phyloP scores from a whole-genome alignment of 768 basidiomycete genomes.

The Pleurotus djamor region DNA sequence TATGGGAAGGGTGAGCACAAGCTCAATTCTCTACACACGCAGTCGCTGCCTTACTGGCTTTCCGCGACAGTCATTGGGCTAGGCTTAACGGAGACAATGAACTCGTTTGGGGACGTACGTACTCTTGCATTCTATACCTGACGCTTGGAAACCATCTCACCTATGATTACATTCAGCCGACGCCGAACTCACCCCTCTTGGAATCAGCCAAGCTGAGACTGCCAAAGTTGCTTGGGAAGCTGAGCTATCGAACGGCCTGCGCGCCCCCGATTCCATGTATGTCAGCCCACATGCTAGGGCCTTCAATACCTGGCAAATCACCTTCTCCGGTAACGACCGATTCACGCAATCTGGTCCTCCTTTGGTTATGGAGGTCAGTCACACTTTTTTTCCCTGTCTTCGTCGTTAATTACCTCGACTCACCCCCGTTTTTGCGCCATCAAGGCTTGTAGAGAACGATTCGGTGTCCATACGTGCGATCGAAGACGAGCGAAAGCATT shows the following conservation, averaged over 20 bases:
- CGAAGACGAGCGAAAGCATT: conserved; percentile 48
- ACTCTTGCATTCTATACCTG: background rate
- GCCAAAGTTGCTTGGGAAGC: conserved; percentile 44
- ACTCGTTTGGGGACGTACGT: conserved; percentile 86
- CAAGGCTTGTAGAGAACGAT: conserved; percentile 71
- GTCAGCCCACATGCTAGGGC: conserved; percentile 66
- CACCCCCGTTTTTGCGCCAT: no score
- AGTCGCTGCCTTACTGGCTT: background rate
- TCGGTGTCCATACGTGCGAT: conserved; percentile 73
- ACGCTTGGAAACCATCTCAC: background rate
- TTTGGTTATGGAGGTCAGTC: conserved; percentile 57
- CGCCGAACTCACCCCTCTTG: conserved; percentile 57
- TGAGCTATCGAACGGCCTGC: conserved; percentile 42
- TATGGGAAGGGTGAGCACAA: conserved; percentile 65
- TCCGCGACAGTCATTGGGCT: conserved; percentile 51
- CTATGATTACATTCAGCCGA: conserved; percentile 65
- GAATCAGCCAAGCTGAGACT: conserved; percentile 50
- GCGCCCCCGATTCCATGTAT: conserved; percentile 54
- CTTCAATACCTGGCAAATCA: conserved; percentile 50
- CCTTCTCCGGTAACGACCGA: conserved; percentile 39
- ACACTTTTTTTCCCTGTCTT: background rate
- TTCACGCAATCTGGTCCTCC: conserved; percentile 23
- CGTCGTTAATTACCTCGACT: no score
- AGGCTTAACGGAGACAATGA: conserved; percentile 60
- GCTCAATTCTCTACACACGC: background rate